These are phyloP conservation scores for Clathrus columnatus DNA, from an alignment of 768 basidiomycete species.

Conservation along the genomic window DNA sequence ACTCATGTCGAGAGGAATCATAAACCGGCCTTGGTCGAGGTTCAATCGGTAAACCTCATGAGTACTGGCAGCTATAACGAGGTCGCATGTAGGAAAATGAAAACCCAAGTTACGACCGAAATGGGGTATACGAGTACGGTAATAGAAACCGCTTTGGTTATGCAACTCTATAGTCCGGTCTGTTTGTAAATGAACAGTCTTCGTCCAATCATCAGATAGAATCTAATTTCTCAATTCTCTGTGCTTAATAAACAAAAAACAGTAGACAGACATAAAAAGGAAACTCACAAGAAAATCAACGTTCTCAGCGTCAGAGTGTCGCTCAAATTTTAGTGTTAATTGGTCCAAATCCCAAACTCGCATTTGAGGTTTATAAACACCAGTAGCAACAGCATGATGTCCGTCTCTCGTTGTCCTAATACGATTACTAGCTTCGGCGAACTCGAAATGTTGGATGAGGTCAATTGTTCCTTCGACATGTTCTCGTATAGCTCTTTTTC, in stretches of 20 bases:
- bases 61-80: conserved; percentile 76
- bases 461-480: conserved; percentile 80
- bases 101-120: conserved; percentile 91
- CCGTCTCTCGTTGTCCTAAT: conserved; percentile 89
- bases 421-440: conserved; percentile 91
- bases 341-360: conserved; percentile 92
- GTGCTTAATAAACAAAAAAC: not conserved
- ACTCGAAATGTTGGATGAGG: conserved; percentile 93
- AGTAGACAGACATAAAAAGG: conserved; percentile 21
- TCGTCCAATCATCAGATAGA: conserved; percentile 97
- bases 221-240: conserved; percentile 40
- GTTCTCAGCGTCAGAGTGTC: conserved; percentile 94
- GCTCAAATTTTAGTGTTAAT: conserved; percentile 88
- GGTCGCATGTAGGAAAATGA: conserved; percentile 90
- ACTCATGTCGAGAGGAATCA: conserved; percentile 65
- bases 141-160: conserved; percentile 88
- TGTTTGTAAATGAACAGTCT: conserved; percentile 91
- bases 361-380: conserved; percentile 97
- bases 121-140: conserved; percentile 87
- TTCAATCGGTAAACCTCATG: conserved; percentile 89
- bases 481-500: conserved; percentile 54
- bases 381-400: conserved; percentile 86
- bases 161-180: conserved; percentile 94
- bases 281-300: conserved; percentile 94
- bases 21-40: conserved; percentile 89